Conservation (phyloP, 768 basidiomycete genomes). For the Bullera alba region DNA sequence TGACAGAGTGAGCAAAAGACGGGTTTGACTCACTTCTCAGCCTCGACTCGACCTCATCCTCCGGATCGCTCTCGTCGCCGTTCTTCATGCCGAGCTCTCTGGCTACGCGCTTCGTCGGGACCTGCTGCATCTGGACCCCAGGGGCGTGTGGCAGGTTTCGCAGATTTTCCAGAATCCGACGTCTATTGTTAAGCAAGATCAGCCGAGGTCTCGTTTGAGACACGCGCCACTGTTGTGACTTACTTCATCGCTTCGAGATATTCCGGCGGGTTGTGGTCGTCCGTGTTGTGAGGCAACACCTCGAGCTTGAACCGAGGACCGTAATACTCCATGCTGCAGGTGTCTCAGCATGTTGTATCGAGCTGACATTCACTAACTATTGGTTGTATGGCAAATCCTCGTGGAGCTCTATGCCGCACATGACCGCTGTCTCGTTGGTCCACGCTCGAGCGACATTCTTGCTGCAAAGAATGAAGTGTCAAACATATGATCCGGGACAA, state of each 20-base stretch:
- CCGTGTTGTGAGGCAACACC: conserved; percentile 87
- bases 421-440: conserved; percentile 95
- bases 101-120: conserved; percentile 56
- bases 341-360: conserved; percentile 50
- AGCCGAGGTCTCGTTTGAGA: conserved; percentile 22
- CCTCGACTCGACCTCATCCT: conserved; percentile 47
- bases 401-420: conserved; percentile 69
- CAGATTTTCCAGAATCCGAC: conserved; percentile 55
- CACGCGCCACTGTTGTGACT: conserved; percentile 41
- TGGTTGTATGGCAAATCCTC: conserved; percentile 47
- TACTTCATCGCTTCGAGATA: conserved; percentile 74
- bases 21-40: conserved; percentile 42
- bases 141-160: conserved; percentile 65
- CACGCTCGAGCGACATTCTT: conserved; percentile 92
- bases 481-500: too few relatives aligned
- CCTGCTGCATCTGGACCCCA: conserved; percentile 76
- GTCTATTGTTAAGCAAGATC: conserved; percentile 50
- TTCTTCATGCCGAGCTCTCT: conserved; percentile 49
- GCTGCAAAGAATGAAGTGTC: conserved; percentile 16
- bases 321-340: conserved; percentile 93
- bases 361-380: conserved; percentile 35
- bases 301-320: conserved; percentile 90
- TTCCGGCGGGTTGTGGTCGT: conserved; percentile 78
- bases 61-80: conserved; percentile 30
- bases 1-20: background rate